Base-by-base conservation (phyloP, 768 basidiomycete species). In the Cyclocybe aegerita region DNA sequence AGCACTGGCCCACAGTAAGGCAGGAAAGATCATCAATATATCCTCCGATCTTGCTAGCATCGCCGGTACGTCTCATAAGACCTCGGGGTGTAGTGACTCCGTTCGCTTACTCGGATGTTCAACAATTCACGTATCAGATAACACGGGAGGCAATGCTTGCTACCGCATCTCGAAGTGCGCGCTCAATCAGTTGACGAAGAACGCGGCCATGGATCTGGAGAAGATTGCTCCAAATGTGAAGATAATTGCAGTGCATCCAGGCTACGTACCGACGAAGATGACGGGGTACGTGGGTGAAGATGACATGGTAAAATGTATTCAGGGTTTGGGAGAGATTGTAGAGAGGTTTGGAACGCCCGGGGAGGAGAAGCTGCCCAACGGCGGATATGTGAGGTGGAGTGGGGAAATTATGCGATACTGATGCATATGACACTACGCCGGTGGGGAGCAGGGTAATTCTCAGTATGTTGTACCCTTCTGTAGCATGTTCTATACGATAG, bases 311-410 rank as follows among this genome's bases (percentile, higher is more conserved):
- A 17, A 9, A 23, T 49, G 48, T 15, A 49, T 49, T 40, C 9
- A 33, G 9, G 9, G 11, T 1, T 37, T 49, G 33, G 48, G 43
- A 8, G 9, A 35, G 12, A 23, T 49, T n/a, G 42, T 49, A 2
- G 48, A 49, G 33, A 14, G 4, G 0, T 49, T 49, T 43, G 48
- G 41, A 9, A 49, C 48, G 9, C 3, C n/a, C 4, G n/a, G 7
- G 6, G 12, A 32, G 4, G 16, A 15, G 3, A 34, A 30, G 9
- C 15, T 49, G 8, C 11, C 32, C 7, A 43, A 37, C 37, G 48
- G 48, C 36, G 48, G 48, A n/a, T 49, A 49, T 36, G 48, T 49
- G 11, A 49, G 33, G 35, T 49, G 48, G 48, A 37, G 43, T 37
- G 48, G 48, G 3, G 41, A 49, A 5, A 43, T 9, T 4, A 43